phyloP scores from a whole-genome alignment of 306 rosid genomes.

The Trifolium dubium region DNA sequence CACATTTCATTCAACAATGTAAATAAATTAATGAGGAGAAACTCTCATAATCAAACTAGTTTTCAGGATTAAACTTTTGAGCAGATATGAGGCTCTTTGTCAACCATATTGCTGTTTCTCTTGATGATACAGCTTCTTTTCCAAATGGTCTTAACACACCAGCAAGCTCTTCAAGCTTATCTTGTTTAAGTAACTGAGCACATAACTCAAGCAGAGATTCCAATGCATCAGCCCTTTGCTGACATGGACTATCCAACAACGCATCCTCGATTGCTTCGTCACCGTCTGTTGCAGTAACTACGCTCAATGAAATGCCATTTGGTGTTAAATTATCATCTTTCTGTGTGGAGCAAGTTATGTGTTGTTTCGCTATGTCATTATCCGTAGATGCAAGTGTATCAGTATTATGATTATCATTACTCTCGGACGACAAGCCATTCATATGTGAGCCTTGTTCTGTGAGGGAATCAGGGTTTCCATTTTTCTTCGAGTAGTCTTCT shows the following conservation, averaged over 20 bases:
- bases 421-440: conserved; percentile 40
- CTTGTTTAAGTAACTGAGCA: conserved; percentile 85
- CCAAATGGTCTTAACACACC: conserved; percentile 89
- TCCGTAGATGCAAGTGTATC: conserved; percentile 42
- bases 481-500: conserved; percentile 33
- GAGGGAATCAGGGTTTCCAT: conserved; percentile 43
- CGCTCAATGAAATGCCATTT: conserved; percentile 47
- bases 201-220: conserved; percentile 92
- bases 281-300: conserved; percentile 39
- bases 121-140: conserved; percentile 80
- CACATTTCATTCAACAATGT: conserved; percentile 42
- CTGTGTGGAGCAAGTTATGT: conserved; percentile 38
- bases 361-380: conserved; percentile 43
- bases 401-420: conserved; percentile 8
- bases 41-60: conserved; percentile 44
- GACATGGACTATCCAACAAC: conserved; percentile 53
- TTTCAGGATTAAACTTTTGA: conserved; percentile 64
- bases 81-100: conserved; percentile 84
- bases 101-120: conserved; percentile 96
- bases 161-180: conserved; percentile 86
- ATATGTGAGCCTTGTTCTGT: conserved; percentile 38
- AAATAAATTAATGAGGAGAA: conserved; percentile 30
- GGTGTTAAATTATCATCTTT: conserved; percentile 41
- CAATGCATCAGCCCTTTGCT: conserved; percentile 83
- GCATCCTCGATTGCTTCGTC: conserved; percentile 37